Evolutionary conservation across 2,329 filamentous ascomycete genomes (phyloP).

Genomic region (Helotiales sp.): DNA sequence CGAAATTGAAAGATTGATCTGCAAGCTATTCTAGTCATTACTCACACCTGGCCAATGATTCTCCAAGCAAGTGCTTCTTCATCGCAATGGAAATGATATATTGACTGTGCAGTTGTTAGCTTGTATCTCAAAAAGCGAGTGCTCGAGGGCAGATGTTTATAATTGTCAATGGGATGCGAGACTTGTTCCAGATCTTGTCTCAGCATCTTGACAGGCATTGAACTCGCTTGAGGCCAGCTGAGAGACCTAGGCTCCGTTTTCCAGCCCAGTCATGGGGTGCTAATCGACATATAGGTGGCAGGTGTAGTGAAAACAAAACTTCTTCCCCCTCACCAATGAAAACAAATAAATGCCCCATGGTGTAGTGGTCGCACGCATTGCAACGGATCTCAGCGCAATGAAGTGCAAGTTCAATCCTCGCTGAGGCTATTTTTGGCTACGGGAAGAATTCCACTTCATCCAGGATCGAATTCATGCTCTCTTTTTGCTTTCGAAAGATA

Average conservation of each 20-base stretch:
- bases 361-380: constrained; percentile 42
- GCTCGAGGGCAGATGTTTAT: too few relatives aligned
- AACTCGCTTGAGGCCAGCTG: not conserved
- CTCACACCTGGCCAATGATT: constrained; percentile 56
- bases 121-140: constrained; percentile 40
- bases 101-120: constrained; percentile 54
- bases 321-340: not conserved
- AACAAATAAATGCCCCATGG: not conserved
- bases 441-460: too few relatives aligned
- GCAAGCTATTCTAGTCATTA: not conserved
- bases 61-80: constrained; percentile 88
- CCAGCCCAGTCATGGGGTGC: not conserved
- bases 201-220: not conserved
- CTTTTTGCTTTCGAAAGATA: too few relatives aligned
- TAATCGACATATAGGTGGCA: too few relatives aligned
- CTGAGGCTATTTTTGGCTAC: not conserved
- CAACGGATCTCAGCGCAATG: constrained; percentile 40
- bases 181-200: too few relatives aligned
- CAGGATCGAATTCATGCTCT: too few relatives aligned
- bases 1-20: too few relatives aligned
- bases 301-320: not conserved
- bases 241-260: not conserved
- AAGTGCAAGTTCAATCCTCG: constrained; percentile 13
- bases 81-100: constrained; percentile 83
- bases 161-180: too few relatives aligned